Percentiles rank a stretch among this genome's conserved stretches.
Evolutionary conservation across 306 rosid species (phyloP).

Genomic region (Prunus mongolica): DNA sequence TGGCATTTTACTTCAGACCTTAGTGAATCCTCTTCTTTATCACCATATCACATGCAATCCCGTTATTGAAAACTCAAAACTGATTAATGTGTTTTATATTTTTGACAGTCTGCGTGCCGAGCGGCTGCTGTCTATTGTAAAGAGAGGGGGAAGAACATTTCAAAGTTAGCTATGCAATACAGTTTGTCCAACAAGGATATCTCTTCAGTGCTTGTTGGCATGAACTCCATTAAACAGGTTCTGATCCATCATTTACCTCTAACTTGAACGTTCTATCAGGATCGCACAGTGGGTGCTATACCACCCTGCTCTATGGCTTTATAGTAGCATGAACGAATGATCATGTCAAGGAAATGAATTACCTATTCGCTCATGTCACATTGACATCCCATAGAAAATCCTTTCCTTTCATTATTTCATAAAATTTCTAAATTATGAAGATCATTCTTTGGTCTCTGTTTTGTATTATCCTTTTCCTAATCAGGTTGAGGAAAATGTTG

Average conservation of each 20-base stretch:
- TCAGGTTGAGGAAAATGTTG: conserved; percentile 83
- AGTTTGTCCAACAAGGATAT: conserved; percentile 87
- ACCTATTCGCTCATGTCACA: not conserved
- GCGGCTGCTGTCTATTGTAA: conserved; percentile 67
- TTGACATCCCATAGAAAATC: not conserved
- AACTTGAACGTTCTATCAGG: not conserved
- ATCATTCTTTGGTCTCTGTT: not conserved
- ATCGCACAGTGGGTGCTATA: not conserved
- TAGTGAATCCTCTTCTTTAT: not conserved
- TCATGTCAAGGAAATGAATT: not conserved
- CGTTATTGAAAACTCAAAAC: not conserved
- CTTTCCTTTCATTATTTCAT: not conserved
- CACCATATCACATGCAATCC: not conserved
- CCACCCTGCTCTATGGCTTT: not conserved
- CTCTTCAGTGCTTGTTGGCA: conserved; percentile 88
- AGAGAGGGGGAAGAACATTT: conserved; percentile 74
- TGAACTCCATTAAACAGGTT: conserved; percentile 80
- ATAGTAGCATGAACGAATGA: not conserved
- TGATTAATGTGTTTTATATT: conserved; percentile 20
- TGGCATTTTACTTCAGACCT: not conserved
- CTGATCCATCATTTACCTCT: not conserved
- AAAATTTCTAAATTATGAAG: not conserved
- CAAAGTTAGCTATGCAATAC: conserved; percentile 91
- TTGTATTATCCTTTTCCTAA: not conserved
- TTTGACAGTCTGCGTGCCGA: conserved; percentile 71